Percentiles rank a stretch among this genome's conserved stretches.
Evolutionary conservation across 805 yeast species (phyloP).

Genomic region (Isabelozyma rhagii): DNA sequence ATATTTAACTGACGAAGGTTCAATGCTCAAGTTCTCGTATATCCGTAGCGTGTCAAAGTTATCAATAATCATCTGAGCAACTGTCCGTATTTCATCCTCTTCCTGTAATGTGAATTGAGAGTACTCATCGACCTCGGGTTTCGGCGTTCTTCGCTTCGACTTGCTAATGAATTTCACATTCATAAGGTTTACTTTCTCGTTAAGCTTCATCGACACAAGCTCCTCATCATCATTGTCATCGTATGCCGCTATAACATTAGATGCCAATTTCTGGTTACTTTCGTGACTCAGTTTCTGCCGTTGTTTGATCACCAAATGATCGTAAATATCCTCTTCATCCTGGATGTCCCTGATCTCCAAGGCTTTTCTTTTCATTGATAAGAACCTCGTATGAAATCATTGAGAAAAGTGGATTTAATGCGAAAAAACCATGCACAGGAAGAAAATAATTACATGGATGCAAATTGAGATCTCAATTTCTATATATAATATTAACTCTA

Average conservation of each 20-base stretch:
- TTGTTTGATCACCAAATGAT: slow-evolving; percentile 6
- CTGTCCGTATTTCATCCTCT: slow-evolving; percentile 1
- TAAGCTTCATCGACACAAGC: slow-evolving; percentile 1
- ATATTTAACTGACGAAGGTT: background rate
- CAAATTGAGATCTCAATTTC: background rate
- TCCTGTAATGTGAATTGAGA: background rate
- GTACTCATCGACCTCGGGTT: background rate
- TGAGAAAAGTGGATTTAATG: background rate
- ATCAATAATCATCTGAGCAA: slow-evolving; percentile 1
- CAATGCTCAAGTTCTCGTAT: background rate
- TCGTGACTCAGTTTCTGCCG: slow-evolving; percentile 3
- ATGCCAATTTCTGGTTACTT: background rate
- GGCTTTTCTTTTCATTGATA: background rate
- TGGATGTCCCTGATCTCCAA: slow-evolving; percentile 4
- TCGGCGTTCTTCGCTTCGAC: background rate
- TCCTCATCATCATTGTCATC: background rate
- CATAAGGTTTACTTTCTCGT: slow-evolving; percentile 5
- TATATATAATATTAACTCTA: background rate
- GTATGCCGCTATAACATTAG: background rate
- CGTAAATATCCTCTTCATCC: slow-evolving; percentile 13
- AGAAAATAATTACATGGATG: background rate
- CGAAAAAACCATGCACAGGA: background rate
- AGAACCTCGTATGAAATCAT: background rate
- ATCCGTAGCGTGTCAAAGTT: background rate
- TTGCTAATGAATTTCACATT: slow-evolving; percentile 2